phyloP scores from a whole-genome alignment of 768 basidiomycete species.

The Collybiopsis confluens region DNA sequence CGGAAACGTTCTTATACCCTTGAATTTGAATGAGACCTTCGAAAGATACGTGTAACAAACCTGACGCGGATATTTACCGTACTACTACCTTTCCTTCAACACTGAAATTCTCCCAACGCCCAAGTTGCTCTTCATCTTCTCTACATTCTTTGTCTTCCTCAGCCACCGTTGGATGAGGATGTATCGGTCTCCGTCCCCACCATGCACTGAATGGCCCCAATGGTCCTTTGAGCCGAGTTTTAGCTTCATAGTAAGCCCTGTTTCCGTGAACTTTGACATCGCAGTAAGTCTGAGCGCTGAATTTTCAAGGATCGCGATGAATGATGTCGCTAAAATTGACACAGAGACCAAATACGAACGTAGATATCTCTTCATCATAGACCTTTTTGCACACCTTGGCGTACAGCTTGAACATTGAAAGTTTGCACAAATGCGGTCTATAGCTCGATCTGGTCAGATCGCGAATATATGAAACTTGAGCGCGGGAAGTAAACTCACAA shows the following conservation, averaged over 20 bases:
- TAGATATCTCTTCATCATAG: not conserved
- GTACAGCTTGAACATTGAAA: slow-evolving; percentile 5
- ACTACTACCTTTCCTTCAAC: not conserved
- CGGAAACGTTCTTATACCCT: too few species aligned
- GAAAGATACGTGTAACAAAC: too few species aligned
- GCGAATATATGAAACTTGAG: slow-evolving; percentile 32
- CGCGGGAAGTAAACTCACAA: slow-evolving; percentile 57
- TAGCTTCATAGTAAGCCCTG: not conserved
- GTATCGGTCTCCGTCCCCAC: not conserved
- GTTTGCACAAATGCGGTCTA: slow-evolving; percentile 2
- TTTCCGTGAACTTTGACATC: not conserved
- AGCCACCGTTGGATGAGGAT: not conserved
- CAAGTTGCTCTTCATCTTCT: not conserved
- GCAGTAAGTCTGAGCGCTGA: not conserved
- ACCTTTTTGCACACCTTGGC: not conserved
- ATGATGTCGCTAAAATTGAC: not conserved
- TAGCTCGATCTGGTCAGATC: not conserved
- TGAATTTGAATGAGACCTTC: too few species aligned
- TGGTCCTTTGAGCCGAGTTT: not conserved
- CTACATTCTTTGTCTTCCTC: not conserved
- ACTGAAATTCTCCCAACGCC: not conserved
- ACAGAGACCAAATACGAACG: not conserved
- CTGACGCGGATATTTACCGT: not conserved
- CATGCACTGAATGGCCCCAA: slow-evolving; percentile 1
- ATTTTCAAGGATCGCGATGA: not conserved